Percentiles rank a stretch among this genome's conserved stretches.
These are phyloP conservation scores for Blastomyces emzantsi DNA, from an alignment of 2,329 filamentous ascomycete genomes.

Conservation along the genomic window DNA sequence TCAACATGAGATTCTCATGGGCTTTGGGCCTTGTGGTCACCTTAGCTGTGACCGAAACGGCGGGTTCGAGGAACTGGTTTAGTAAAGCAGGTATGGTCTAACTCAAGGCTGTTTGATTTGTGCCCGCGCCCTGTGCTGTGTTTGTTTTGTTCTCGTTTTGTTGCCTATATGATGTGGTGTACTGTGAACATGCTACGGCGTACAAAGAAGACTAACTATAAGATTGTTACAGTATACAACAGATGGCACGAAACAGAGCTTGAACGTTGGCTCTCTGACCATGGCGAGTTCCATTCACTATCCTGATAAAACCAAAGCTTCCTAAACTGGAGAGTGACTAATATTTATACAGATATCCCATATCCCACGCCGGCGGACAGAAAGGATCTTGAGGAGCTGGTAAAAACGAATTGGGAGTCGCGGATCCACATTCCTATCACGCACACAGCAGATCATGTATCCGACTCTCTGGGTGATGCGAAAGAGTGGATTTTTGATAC, in stretches of 20 bases:
- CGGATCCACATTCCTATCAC: conserved; percentile 65
- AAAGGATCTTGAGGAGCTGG: conserved; percentile 86
- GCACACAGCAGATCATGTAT: conserved; percentile 66
- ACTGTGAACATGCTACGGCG: background rate
- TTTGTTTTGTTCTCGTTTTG: background rate
- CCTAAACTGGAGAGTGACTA: background rate
- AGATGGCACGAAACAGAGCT: conserved; percentile 99
- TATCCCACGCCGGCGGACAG: conserved; percentile 86
- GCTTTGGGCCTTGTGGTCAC: conserved; percentile 60
- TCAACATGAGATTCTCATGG: conserved; percentile 68
- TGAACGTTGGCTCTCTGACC: conserved; percentile 89
- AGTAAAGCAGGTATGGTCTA: conserved; percentile 62
- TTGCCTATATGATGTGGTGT: background rate
- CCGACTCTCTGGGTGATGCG: conserved; percentile 60
- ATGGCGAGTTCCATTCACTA: conserved; percentile 39
- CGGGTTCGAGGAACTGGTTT: conserved; percentile 75
- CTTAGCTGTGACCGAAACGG: conserved; percentile 58
- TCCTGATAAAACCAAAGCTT: background rate
- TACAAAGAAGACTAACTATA: conserved; percentile 11
- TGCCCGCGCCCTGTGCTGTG: background rate
- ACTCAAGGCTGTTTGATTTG: conserved; percentile 7
- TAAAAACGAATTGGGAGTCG: conserved; percentile 80
- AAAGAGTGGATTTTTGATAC: conserved; percentile 89
- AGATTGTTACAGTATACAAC: conserved; percentile 65
- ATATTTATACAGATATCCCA: conserved; percentile 51